These are phyloP conservation scores for Cercospora brassicicola DNA, from an alignment of 2,329 filamentous ascomycete genomes.

Conservation along the genomic window DNA sequence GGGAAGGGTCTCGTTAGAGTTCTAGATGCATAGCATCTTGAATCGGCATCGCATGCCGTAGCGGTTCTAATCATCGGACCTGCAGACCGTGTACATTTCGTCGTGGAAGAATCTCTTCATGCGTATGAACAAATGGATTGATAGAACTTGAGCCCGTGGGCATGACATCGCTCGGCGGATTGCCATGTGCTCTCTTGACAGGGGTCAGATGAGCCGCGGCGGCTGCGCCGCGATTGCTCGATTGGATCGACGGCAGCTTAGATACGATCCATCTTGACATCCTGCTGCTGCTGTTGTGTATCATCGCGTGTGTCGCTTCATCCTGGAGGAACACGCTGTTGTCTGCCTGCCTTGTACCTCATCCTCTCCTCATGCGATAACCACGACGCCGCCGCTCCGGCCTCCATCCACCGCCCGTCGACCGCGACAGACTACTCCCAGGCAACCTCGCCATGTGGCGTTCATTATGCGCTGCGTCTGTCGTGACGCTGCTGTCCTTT, in stretches of 20 bases:
- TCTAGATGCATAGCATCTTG: neutral
- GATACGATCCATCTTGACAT: neutral
- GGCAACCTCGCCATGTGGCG: constrained; percentile 32
- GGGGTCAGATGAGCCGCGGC: constrained; percentile 1
- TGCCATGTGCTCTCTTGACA: neutral
- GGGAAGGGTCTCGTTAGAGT: neutral
- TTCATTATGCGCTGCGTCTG: constrained; percentile 24
- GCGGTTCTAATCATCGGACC: neutral
- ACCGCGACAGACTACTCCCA: neutral
- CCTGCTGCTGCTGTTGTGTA: neutral
- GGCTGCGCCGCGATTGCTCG: constrained; percentile 3
- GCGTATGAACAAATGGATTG: neutral
- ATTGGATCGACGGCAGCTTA: neutral
- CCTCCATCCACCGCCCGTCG: neutral
- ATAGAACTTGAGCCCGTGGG: neutral
- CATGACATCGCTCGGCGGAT: neutral
- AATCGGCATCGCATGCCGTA: neutral
- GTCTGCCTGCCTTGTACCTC: neutral
- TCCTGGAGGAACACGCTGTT: neutral
- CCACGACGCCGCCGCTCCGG: neutral
- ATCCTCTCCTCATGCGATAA: neutral
- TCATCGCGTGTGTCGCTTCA: constrained; percentile 6
- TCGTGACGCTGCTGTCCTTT: constrained; percentile 29
- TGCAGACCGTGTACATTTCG: neutral
- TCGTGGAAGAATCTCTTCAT: neutral